Evolutionary conservation across 768 basidiomycete species (phyloP), one percentile per base, ranked within the genome.

Genomic region (Mycena epipterygia): DNA sequence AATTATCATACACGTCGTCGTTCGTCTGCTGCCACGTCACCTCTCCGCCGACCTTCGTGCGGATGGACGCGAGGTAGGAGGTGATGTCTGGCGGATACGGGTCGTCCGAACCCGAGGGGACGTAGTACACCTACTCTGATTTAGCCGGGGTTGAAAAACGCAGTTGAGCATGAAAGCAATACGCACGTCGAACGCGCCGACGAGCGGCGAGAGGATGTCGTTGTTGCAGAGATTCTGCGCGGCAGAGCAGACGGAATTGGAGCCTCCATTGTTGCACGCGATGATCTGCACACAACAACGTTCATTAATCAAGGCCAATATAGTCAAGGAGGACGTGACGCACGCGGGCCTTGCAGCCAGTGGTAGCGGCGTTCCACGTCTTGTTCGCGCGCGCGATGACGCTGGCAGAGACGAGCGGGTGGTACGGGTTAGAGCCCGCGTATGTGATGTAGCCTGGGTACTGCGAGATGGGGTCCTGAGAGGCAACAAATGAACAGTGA

Each of bases 211-310:
- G 6, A 91, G 79, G 64, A 92, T 85, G 51, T 86, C 76, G 72
- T 81, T 83, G 78, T 91, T 90, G 81, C 91, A 92, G 80, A 79
- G 89, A 55, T 72, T 80, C 77, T 91, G 90, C 5, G 91, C 90
- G 5, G 72, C 71, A 0, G 89, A 88, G 77, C 91, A 92, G 12
- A 86, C 85, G 0, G 82, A 77, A 67, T 88, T 82, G 19, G 80
- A 80, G 19, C 86, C 87, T 1, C 79, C 81, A 63, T 83, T 83
- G 76, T 91, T 83, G 78, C 91, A 91, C 1, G 81, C 76, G 11
- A 79, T 80, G 72, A 91, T 91, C 88, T 89, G 60, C 27, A 6
- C 32, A 13, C 41, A 39, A 42, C 11, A 25, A n/a, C 21, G 29
- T 41, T 14, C 12, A 49, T 57, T 56, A 27, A 27, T 58, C 23